Conservation (phyloP, 2,329 filamentous ascomycete genomes). For the Acrodontium crateriforme region DNA sequence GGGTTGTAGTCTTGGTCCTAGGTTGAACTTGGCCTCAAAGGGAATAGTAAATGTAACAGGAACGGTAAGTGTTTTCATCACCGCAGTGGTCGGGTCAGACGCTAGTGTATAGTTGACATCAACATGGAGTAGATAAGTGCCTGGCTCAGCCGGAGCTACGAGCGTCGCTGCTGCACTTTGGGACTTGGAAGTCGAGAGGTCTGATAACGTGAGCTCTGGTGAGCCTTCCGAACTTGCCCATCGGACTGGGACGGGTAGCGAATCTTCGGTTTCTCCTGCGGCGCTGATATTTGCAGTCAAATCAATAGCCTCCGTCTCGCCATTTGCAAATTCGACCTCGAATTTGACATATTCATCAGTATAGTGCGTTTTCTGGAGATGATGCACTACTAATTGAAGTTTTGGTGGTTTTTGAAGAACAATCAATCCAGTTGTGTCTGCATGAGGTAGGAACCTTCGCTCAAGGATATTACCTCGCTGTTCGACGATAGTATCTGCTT, state of each 20-base stretch:
- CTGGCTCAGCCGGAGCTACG: constrained; percentile 27
- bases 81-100: constrained; percentile 66
- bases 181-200: constrained; percentile 6
- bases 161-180: constrained; percentile 12
- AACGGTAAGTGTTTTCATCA: constrained; percentile 57
- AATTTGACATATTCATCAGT: constrained; percentile 64
- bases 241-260: constrained; percentile 5
- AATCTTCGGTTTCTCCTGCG: constrained; percentile 4
- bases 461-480: constrained; percentile 5
- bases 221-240: constrained; percentile 13
- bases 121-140: constrained; percentile 55
- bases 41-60: constrained; percentile 64
- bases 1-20: constrained; percentile 63
- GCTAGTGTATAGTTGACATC: constrained; percentile 65
- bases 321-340: constrained; percentile 59
- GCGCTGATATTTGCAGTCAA: constrained; percentile 49
- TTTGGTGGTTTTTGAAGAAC: constrained; percentile 86
- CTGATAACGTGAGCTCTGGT: constrained; percentile 2
- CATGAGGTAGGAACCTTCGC: constrained; percentile 18
- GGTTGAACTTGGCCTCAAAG: constrained; percentile 85
- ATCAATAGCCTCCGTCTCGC: constrained; percentile 73
- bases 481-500: constrained; percentile 1
- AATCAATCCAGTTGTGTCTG: constrained; percentile 44
- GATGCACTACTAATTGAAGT: constrained; percentile 57
- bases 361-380: constrained; percentile 61